Base-by-base conservation (phyloP, 441 rosid species). In the Populus hybrid region DNA sequence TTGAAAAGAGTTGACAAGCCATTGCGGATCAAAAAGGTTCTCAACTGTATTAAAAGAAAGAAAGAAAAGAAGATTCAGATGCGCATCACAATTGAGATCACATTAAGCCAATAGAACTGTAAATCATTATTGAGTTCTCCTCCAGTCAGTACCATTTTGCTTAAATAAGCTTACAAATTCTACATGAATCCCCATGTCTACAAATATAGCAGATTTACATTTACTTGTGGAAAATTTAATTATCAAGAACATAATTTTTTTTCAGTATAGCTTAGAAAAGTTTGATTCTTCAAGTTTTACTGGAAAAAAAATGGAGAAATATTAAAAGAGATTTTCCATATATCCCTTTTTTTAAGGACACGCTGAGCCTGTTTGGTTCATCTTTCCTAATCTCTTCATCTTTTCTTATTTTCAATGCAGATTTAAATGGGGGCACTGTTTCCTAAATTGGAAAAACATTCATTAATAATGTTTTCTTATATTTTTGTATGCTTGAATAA, bases 11-110 rank as follows among this genome's bases (percentile, higher is more conserved):
- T 76, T 38, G 97, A 87, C 88, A 96, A 82, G 75, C 98, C 98
- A 88, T 96, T 96, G 74, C 99, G 97, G 76, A 96, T 94, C 85
- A 96, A 85, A 84, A 96, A 96, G 73, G 99, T 96, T 86, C 99
- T 86, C 79, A 96, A 16, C 99, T 96, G 96, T 46, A 63, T 32
- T 65, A 77, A 75, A 79, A 26, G 18, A 23, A 61, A 16, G 5
- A 35, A 24, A 28, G 38, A 68, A 75, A 70, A 34, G 5, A 75
- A 78, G 50, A 68, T 32, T 46, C 57, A 53, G 59, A 35, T 7
- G 19, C 16, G 9, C 21, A 67, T 30, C 34, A 66, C 21, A 50
- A 50, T 14, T 24, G 28, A 65, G 73, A 63, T 59, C 3, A 46
- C 3, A 18, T 6, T 7, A 5, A 59, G 18, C 18, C 26, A 68